Evolutionary conservation across 805 yeast species (phyloP).

Genomic region (Ogataea nakhonphanomensis): DNA sequence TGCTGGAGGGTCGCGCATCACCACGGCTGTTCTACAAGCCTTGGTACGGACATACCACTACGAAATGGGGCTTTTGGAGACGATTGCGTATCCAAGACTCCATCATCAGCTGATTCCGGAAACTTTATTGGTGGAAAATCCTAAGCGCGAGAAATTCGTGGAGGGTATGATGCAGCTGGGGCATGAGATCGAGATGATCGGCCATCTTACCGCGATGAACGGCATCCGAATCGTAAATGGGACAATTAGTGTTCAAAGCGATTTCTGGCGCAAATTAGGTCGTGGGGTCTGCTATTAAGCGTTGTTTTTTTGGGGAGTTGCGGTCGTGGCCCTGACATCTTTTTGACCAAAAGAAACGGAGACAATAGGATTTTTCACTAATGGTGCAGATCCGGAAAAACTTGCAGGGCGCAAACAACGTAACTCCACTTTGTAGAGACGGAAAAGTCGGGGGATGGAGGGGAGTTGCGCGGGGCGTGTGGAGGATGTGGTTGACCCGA

Average conservation of each 20-base stretch:
- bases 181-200: slow-evolving; percentile 41
- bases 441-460: slow-evolving; percentile 12
- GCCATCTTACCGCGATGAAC: slow-evolving; percentile 56
- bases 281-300: slow-evolving; percentile 58
- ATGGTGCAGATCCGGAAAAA: slow-evolving; percentile 6
- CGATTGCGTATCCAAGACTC: slow-evolving; percentile 74
- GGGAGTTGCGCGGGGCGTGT: slow-evolving; percentile 12
- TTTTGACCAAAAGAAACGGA: slow-evolving; percentile 6
- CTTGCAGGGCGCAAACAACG: slow-evolving; percentile 4
- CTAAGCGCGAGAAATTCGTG: slow-evolving; percentile 40
- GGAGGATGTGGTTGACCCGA: neutral
- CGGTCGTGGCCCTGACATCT: neutral
- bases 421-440: slow-evolving; percentile 6
- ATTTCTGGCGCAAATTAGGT: slow-evolving; percentile 87
- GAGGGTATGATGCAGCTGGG: slow-evolving; percentile 42
- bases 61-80: slow-evolving; percentile 55
- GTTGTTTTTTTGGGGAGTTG: neutral
- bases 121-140: slow-evolving; percentile 54
- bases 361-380: neutral
- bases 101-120: slow-evolving; percentile 92
- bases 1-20: slow-evolving; percentile 89
- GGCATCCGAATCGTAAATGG: slow-evolving; percentile 42
- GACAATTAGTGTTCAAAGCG: slow-evolving; percentile 72
- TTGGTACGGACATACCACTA: slow-evolving; percentile 63
- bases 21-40: slow-evolving; percentile 80